Base-by-base conservation (phyloP, 371 early-diverging fungal species). In the Mortierella sp. region DNA sequence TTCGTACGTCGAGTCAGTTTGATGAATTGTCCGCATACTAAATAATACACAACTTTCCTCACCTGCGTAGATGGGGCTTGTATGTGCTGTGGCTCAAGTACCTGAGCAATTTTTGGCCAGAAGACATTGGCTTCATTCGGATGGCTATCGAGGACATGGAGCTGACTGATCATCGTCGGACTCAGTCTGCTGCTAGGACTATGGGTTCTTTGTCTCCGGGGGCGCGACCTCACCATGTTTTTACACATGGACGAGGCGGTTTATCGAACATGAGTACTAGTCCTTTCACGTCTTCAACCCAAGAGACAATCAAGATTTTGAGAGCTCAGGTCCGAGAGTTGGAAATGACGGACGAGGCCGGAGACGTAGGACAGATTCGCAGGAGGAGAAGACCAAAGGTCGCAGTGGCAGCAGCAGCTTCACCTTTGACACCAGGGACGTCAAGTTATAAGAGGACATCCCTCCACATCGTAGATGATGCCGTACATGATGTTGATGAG, bases 71-170 rank as follows among this genome's bases (percentile, higher is more conserved):
- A 41, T 79, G 73, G 72, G 56, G 49, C 0, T 31, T 79, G 7
- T 72, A 72, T 41, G 61, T 64, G 12, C 50, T 71, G 15, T 79
- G 79, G 69, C 64, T 79, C 44, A 60, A 72, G 21, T 72, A 68
- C 27, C 41, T 79, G 30, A 56, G 56, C n/a, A 59, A 51, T 21
- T 72, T 71, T 44, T 79, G 79, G 79, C 79, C 79, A 11, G 79
- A 79, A n/a, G 79, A 79, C 44, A 48, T 70, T 12, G 79, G 70
- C 4, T 73, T 79, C 26, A 54, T 61, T 14, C 59, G 78, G 21
- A 57, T 53, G 4, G 56, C 70, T 9, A 76, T 76, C 19, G 60
- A 56, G 14, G 78, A 76, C 17, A 57, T 70, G 65, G 58, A 60
- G 24, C n/a, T 59, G 41, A 56, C 41, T 6, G 76, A 75, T 9